phyloP scores from a whole-genome alignment of 2,329 filamentous ascomycete species.

The Lasiodiplodia citricola region DNA sequence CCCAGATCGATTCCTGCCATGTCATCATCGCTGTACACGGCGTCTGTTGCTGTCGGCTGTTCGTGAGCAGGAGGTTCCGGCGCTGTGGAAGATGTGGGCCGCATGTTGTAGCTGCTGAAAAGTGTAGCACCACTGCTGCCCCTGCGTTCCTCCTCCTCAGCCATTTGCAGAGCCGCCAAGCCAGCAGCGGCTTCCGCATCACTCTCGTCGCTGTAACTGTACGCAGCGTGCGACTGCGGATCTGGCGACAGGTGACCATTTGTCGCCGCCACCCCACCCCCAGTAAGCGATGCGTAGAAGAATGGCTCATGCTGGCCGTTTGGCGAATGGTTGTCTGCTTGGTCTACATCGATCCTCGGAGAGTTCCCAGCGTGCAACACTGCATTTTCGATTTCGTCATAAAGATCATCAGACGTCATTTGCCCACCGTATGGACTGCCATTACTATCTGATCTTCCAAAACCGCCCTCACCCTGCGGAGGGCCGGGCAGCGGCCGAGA shows the following conservation, averaged over 20 bases:
- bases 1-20: constrained; percentile 74
- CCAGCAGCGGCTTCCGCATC: constrained; percentile 88
- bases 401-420: constrained; percentile 60
- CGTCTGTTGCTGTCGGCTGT: constrained; percentile 37
- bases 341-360: constrained; percentile 30
- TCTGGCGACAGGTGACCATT: constrained; percentile 56
- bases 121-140: constrained; percentile 62
- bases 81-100: constrained; percentile 38
- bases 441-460: constrained; percentile 31
- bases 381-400: constrained; percentile 62
- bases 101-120: constrained; percentile 54
- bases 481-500: constrained; percentile 64
- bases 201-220: constrained; percentile 68
- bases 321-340: not conserved
- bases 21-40: constrained; percentile 71
- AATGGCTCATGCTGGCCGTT: constrained; percentile 16
- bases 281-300: constrained; percentile 28
- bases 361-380: constrained; percentile 44
- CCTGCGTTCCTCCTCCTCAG: constrained; percentile 75
- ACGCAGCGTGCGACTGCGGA: constrained; percentile 35
- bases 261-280: constrained; percentile 44
- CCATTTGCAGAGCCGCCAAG: constrained; percentile 80
- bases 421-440: constrained; percentile 42
- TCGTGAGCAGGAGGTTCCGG: constrained; percentile 45
- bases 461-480: constrained; percentile 53